Evolutionary conservation across 352 stramenopile genomes (phyloP).

Genomic region (Phytophthora meadii): DNA sequence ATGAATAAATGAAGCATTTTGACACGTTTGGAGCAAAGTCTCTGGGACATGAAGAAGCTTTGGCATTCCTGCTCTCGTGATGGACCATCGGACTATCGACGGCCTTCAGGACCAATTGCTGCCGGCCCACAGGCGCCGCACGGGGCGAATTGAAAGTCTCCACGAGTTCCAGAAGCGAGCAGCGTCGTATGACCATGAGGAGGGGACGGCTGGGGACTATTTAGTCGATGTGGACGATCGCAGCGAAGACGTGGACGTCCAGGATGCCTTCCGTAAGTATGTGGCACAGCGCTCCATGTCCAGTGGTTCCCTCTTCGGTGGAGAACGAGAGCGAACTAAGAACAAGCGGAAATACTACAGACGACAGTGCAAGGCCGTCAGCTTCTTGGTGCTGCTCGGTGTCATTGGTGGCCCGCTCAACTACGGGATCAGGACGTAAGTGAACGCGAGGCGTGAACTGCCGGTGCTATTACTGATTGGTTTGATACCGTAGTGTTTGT

Average conservation of each 20-base stretch:
- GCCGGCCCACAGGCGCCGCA: constrained; percentile 68
- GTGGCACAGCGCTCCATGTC: constrained; percentile 54
- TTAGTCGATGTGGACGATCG: constrained; percentile 15
- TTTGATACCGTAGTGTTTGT: constrained; percentile 26
- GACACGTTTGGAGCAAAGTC: not conserved
- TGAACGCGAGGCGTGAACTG: constrained; percentile 22
- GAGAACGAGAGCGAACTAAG: constrained; percentile 42
- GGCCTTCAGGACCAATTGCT: constrained; percentile 48
- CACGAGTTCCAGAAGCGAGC: constrained; percentile 81
- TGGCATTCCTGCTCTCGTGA: not conserved
- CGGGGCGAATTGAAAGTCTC: constrained; percentile 69
- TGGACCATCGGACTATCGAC: not conserved
- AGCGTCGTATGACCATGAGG: constrained; percentile 51
- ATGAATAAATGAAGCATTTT: not conserved
- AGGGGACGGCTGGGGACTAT: constrained; percentile 21
- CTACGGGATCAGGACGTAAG: constrained; percentile 57
- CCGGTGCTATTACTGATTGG: not conserved
- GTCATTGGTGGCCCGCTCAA: constrained; percentile 78
- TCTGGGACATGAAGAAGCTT: constrained; percentile 3
- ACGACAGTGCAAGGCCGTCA: constrained; percentile 65
- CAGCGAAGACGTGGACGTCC: constrained; percentile 47
- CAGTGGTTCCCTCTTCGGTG: constrained; percentile 62
- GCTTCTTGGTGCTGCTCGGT: constrained; percentile 75
- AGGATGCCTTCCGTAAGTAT: constrained; percentile 37
- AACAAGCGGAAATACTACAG: constrained; percentile 55